Percentiles rank a stretch among this genome's conserved stretches.
phyloP scores from a whole-genome alignment of 768 basidiomycete species.

The Fomitopsis pulvina region DNA sequence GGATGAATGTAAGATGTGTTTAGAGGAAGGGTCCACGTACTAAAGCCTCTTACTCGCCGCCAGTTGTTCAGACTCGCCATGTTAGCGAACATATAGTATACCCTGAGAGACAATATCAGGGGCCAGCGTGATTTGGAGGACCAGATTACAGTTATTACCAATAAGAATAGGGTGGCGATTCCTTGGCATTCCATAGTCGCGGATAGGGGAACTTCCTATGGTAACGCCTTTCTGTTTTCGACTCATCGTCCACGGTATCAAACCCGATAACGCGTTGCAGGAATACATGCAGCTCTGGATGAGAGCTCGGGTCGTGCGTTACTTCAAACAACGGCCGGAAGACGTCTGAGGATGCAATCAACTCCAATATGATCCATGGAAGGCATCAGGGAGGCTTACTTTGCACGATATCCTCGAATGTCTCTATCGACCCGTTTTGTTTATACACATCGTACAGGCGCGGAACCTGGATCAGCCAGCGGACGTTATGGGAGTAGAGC shows the following conservation, averaged over 20 bases:
- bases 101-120: conserved; percentile 37
- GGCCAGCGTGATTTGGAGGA: conserved; percentile 3
- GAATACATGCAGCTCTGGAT: conserved; percentile 94
- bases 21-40: conserved; percentile 40
- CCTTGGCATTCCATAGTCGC: conserved; percentile 77
- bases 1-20: background rate
- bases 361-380: background rate
- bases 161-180: conserved; percentile 93
- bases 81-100: conserved; percentile 98
- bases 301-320: conserved; percentile 80
- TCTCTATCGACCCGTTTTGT: conserved; percentile 71
- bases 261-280: conserved; percentile 94
- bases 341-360: conserved; percentile 50
- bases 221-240: conserved; percentile 84
- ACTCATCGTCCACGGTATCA: conserved; percentile 98
- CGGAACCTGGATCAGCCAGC: conserved; percentile 96
- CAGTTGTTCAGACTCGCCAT: conserved; percentile 93
- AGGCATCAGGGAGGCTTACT: conserved; percentile 47
- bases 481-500: conserved; percentile 91
- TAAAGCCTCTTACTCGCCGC: conserved; percentile 84
- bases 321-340: conserved; percentile 95
- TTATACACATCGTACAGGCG: conserved; percentile 96
- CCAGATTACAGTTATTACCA: conserved; percentile 47
- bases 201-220: conserved; percentile 95
- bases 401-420: conserved; percentile 84